Evolutionary conservation across 352 stramenopile genomes (phyloP).

Genomic region (Phytophthora hibernalis): DNA sequence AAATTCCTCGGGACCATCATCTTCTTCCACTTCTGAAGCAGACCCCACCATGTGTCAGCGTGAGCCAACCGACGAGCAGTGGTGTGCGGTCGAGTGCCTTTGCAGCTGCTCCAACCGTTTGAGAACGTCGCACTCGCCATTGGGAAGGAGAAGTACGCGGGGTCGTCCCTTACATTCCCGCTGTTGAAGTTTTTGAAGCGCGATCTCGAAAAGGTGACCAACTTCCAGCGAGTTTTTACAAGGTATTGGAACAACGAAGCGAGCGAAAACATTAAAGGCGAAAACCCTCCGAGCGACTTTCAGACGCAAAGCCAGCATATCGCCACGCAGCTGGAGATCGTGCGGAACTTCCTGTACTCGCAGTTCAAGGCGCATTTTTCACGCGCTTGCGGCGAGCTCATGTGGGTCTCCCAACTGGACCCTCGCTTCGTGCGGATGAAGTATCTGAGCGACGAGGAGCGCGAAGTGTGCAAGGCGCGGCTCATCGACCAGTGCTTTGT

Average conservation of each 20-base stretch:
- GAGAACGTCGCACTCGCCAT: constrained; percentile 54
- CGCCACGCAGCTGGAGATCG: constrained; percentile 38
- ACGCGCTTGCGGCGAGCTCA: constrained; percentile 43
- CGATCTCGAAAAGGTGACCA: constrained; percentile 52
- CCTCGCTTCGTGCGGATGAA: constrained; percentile 60
- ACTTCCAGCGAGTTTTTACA: constrained; percentile 55
- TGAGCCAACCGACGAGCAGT: constrained; percentile 44
- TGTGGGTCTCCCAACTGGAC: constrained; percentile 62
- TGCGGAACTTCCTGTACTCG: constrained; percentile 45
- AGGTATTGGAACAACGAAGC: constrained; percentile 20
- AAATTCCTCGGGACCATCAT: constrained; percentile 13
- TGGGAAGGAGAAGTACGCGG: constrained; percentile 53
- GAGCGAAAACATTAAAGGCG: neutral
- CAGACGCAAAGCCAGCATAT: constrained; percentile 36
- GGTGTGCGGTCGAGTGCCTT: constrained; percentile 52
- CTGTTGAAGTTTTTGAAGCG: constrained; percentile 56
- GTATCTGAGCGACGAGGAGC: constrained; percentile 52
- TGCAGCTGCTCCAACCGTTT: constrained; percentile 54
- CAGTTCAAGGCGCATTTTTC: constrained; percentile 50
- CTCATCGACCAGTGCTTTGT: constrained; percentile 51
- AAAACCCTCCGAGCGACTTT: constrained; percentile 12
- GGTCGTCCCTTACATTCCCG: constrained; percentile 45
- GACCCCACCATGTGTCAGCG: constrained; percentile 23
- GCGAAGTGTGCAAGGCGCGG: constrained; percentile 46
- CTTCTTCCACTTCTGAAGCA: constrained; percentile 8